These are phyloP conservation scores for Crithidia bombi DNA, from an alignment of 208 protist genomes.

Conservation along the genomic window DNA sequence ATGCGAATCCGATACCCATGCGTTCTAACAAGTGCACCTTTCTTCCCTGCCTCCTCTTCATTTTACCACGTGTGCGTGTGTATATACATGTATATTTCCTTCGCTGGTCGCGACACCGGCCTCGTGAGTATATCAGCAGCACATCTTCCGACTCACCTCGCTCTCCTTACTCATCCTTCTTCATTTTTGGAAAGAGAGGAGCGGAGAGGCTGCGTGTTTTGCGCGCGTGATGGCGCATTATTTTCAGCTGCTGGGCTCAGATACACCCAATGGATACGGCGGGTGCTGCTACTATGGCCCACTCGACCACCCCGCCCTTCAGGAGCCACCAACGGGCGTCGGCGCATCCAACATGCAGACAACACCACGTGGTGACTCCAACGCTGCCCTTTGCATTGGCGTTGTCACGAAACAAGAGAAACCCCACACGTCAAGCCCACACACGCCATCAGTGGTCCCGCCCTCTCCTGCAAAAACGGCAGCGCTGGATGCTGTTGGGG, in stretches of 20 bases:
- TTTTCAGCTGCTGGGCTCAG: slow-evolving; percentile 80
- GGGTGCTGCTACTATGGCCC: slow-evolving; percentile 79
- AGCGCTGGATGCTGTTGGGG: too few species aligned
- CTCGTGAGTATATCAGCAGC: too few species aligned
- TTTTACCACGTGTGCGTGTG: neutral
- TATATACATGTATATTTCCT: neutral
- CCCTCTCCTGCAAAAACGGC: neutral
- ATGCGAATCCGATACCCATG: too few species aligned
- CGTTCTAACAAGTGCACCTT: too few species aligned
- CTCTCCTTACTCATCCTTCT: neutral
- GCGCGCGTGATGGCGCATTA: slow-evolving; percentile 46
- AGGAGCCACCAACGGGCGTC: neutral
- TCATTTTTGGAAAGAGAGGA: too few species aligned
- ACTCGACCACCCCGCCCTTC: slow-evolving; percentile 54
- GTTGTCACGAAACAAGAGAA: too few species aligned
- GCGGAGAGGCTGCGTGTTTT: too few species aligned
- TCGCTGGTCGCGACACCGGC: neutral
- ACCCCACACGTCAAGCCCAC: too few species aligned
- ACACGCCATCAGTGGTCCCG: too few species aligned
- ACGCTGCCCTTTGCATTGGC: neutral
- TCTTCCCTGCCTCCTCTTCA: too few species aligned
- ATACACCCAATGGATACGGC: slow-evolving; percentile 77
- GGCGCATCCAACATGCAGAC: neutral
- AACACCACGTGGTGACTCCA: too few species aligned
- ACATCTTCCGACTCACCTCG: too few species aligned